These are phyloP conservation scores for Ophiorrhiza pumila DNA, from an alignment of 257 asterid genomes.

Conservation along the genomic window DNA sequence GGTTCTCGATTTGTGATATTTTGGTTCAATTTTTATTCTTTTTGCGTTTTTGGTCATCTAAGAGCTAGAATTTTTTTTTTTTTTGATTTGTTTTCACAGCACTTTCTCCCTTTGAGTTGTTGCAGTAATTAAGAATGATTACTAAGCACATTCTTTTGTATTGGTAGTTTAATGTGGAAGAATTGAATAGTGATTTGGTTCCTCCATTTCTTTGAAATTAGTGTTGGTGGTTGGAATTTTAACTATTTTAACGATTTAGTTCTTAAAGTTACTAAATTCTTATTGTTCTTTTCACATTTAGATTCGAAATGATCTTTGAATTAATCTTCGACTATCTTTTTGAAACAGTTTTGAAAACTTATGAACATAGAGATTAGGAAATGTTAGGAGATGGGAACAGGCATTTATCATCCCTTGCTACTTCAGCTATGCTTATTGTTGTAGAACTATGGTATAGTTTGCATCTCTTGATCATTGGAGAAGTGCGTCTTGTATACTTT, in stretches of 20 bases:
- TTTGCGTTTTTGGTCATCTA: neutral
- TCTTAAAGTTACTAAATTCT: neutral
- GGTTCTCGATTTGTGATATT: neutral
- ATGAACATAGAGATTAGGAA: neutral
- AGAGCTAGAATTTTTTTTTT: neutral
- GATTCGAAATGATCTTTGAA: neutral
- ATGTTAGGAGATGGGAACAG: neutral
- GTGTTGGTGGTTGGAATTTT: neutral
- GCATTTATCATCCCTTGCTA: neutral
- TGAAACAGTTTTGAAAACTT: neutral
- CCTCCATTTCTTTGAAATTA: neutral
- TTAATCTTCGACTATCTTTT: neutral
- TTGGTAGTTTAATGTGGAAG: neutral
- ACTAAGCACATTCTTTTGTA: neutral
- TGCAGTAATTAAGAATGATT: neutral
- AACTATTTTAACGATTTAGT: neutral
- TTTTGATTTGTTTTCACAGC: neutral
- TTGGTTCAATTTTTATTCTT: neutral
- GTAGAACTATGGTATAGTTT: no score
- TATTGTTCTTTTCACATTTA: no score
- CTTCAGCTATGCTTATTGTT: neutral
- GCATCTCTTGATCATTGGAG: no score
- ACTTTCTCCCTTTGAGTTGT: neutral
- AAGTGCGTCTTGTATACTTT: no score
- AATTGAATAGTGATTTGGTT: neutral